Conservation (phyloP, 2,329 filamentous ascomycete genomes). For the Stemphylium beticola region DNA sequence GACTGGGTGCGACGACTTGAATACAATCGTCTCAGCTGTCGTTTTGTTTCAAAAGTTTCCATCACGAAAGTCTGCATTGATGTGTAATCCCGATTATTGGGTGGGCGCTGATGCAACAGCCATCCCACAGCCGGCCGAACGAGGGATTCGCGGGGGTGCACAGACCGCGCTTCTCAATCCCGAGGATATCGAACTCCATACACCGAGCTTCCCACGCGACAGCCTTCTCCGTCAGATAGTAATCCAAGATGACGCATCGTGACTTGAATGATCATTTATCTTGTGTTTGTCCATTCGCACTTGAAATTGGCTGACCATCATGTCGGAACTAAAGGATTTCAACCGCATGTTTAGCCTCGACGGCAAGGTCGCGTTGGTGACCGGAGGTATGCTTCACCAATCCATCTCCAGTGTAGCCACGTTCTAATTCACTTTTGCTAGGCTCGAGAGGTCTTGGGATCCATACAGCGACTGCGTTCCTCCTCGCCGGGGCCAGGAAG, state of each 20-base stretch:
- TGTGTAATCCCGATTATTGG: too few relatives aligned
- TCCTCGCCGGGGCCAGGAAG: conserved; percentile 49
- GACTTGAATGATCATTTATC: not conserved
- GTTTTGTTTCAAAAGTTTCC: too few relatives aligned
- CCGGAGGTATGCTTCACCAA: conserved; percentile 32
- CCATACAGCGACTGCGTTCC: conserved; percentile 49
- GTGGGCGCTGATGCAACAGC: conserved; percentile 18
- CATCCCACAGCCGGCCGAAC: conserved; percentile 24
- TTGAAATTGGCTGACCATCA: conserved; percentile 15
- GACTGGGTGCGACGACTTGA: not conserved
- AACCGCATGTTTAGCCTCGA: conserved; percentile 46
- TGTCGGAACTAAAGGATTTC: conserved; percentile 44
- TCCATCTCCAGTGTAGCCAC: not conserved
- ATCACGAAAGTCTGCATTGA: not conserved
- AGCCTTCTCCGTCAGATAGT: conserved; percentile 14
- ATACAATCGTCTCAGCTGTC: too few relatives aligned
- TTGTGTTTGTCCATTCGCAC: not conserved
- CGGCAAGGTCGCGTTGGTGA: conserved; percentile 48
- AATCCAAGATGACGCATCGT: conserved; percentile 20
- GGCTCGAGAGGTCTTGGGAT: conserved; percentile 51
- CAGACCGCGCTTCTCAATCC: conserved; percentile 19
- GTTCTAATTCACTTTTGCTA: conserved; percentile 11
- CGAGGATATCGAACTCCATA: conserved; percentile 34
- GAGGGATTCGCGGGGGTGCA: conserved; percentile 24
- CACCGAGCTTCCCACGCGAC: conserved; percentile 26